phyloP scores from a whole-genome alignment of 352 stramenopile species.

The Pythium dissotocum region DNA sequence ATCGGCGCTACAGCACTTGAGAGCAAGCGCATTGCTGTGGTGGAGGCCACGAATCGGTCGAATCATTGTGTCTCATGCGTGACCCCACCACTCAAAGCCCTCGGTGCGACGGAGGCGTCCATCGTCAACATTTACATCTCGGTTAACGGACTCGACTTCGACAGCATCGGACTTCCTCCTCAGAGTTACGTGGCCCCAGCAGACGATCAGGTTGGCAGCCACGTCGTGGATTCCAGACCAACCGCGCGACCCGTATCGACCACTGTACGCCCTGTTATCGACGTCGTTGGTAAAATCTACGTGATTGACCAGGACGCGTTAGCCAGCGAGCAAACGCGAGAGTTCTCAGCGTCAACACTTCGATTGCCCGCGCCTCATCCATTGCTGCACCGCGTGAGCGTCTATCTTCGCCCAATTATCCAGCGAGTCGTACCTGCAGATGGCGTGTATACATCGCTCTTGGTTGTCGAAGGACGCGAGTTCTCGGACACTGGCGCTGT shows the following conservation, averaged over 20 bases:
- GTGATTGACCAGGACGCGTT: slow-evolving; percentile 1
- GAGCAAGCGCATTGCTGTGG: slow-evolving; percentile 25
- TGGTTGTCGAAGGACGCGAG: slow-evolving; percentile 53
- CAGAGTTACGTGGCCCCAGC: neutral
- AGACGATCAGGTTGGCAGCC: neutral
- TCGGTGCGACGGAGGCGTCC: slow-evolving; percentile 20
- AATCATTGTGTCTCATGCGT: slow-evolving; percentile 31
- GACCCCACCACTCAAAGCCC: slow-evolving; percentile 27
- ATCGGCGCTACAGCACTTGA: neutral
- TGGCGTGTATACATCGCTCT: slow-evolving; percentile 58
- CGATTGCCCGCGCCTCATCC: neutral
- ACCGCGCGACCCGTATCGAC: neutral
- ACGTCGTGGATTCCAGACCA: neutral
- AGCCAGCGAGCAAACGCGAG: neutral
- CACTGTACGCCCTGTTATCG: neutral
- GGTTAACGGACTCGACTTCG: slow-evolving; percentile 44
- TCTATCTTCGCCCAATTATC: slow-evolving; percentile 56
- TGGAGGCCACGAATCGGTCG: slow-evolving; percentile 36
- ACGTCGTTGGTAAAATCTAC: neutral
- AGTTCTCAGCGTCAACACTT: neutral
- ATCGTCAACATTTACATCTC: slow-evolving; percentile 31
- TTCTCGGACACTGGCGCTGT: slow-evolving; percentile 57
- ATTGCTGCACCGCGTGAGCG: slow-evolving; percentile 32
- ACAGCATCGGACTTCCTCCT: slow-evolving; percentile 36
- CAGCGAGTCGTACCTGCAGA: slow-evolving; percentile 44